Evolutionary conservation across 2,329 filamentous ascomycete genomes (phyloP), one percentile per base, ranked within the genome.

Genomic region (Pseudogymnoascus sp.): DNA sequence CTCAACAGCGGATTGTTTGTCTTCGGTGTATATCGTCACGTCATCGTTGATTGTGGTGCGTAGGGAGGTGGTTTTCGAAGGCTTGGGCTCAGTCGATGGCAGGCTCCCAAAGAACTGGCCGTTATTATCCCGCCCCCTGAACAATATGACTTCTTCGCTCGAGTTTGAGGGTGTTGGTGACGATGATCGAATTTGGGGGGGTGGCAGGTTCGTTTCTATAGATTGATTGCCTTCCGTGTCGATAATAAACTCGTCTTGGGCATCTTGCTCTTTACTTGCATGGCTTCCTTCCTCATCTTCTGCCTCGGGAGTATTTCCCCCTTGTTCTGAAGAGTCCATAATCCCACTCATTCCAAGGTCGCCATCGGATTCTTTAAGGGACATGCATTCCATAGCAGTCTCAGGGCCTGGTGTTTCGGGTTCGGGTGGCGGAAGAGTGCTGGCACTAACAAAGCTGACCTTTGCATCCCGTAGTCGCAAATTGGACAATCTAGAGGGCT

Each of bases 71-170:
- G 51, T 36, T 57, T 57, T 57, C 29, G 51, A 57, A 57, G 10
- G 16, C 29, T 36, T 57, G 29, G 16, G n/a, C 10, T 14, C 16
- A 8, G 51, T 21, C 14, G 29, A 57, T 12, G 51, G 51, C 10
- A 57, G 29, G 51, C 51, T 57, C n/a, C 51, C 51, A 36, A 57
- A 57, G 29, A 57, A 39, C 14, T 36, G 63, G 10, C 61, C 42
- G 34, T 40, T 61, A n/a, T 40, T 60, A 29, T 63, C 67, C 34
- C 86, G 79, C 40, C 86, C 86, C 64, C 78, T 81, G 71, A 90
- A 91, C 0, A 90, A 70, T 57, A 92, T 85, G 4, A 91, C 78
- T 67, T 96, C 90, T 59, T 90, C 89, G 69, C 87, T 89, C 0
- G 88, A 90, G 67, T 85, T 80, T 0, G 81, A 81, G 5, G 71